Conservation (phyloP, 179 eudicot species). For the Gypsophila paniculata region DNA sequence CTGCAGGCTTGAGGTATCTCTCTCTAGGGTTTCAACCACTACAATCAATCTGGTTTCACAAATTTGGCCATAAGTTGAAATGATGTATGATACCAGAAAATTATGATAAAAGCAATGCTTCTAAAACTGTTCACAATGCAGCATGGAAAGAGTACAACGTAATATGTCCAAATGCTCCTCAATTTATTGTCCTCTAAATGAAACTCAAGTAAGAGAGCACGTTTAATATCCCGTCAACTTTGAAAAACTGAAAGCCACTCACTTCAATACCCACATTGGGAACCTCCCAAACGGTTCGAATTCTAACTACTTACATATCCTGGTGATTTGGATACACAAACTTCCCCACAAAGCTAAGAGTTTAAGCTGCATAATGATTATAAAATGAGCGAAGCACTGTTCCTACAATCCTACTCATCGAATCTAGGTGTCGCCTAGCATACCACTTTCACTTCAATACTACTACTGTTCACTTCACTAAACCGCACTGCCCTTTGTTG, state of each 20-base stretch:
- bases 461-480: neutral
- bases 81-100: neutral
- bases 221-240: neutral
- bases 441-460: too few relatives aligned
- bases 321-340: neutral
- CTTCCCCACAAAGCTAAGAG: neutral
- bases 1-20: constrained; percentile 3
- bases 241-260: neutral
- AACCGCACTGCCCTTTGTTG: neutral
- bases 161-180: neutral
- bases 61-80: neutral
- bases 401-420: constrained; percentile 5
- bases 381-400: neutral
- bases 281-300: neutral
- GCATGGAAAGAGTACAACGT: neutral
- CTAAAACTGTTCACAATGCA: neutral
- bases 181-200: neutral
- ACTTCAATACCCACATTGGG: neutral
- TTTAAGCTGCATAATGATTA: neutral
- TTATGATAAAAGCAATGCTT: neutral
- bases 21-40: neutral
- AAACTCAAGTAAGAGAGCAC: neutral
- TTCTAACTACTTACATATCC: neutral
- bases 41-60: neutral
- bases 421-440: neutral